Evolutionary conservation across 1,284 basidiomycete genomes (phyloP).

Genomic region (Ustilago nuda): DNA sequence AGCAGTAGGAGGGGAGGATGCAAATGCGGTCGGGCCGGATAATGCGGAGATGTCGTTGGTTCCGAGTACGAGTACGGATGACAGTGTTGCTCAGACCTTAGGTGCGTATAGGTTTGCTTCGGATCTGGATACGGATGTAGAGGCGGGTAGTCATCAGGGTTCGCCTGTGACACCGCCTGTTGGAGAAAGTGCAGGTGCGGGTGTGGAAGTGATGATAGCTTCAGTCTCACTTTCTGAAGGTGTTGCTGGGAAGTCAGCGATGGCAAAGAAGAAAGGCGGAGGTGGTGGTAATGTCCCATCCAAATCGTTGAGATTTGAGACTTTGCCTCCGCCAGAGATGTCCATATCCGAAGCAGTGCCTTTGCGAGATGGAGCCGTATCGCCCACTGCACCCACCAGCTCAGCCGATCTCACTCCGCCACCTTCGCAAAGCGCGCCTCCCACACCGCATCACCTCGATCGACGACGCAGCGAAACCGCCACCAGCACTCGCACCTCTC

Average conservation of each 20-base stretch:
- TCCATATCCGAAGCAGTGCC: not conserved
- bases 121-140: slow-evolving; percentile 25
- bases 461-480: slow-evolving; percentile 19
- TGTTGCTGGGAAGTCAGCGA: slow-evolving; percentile 13
- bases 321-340: slow-evolving; percentile 24
- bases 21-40: slow-evolving; percentile 1
- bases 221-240: slow-evolving; percentile 5
- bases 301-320: slow-evolving; percentile 50
- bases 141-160: slow-evolving; percentile 19
- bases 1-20: not conserved
- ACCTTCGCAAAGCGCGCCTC: not conserved
- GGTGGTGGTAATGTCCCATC: slow-evolving; percentile 18
- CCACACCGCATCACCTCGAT: not conserved
- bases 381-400: slow-evolving; percentile 16
- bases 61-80: slow-evolving; percentile 40
- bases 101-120: slow-evolving; percentile 19
- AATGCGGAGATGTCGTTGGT: slow-evolving; percentile 42
- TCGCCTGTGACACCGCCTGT: slow-evolving; percentile 40
- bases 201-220: slow-evolving; percentile 6
- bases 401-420: slow-evolving; percentile 12
- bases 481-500: slow-evolving; percentile 24
- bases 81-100: slow-evolving; percentile 23
- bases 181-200: slow-evolving; percentile 3
- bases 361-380: slow-evolving; percentile 15
- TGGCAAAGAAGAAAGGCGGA: slow-evolving; percentile 22